Evolutionary conservation across 2,329 filamentous ascomycete genomes (phyloP).

Genomic region (Alternaria arborescens): DNA sequence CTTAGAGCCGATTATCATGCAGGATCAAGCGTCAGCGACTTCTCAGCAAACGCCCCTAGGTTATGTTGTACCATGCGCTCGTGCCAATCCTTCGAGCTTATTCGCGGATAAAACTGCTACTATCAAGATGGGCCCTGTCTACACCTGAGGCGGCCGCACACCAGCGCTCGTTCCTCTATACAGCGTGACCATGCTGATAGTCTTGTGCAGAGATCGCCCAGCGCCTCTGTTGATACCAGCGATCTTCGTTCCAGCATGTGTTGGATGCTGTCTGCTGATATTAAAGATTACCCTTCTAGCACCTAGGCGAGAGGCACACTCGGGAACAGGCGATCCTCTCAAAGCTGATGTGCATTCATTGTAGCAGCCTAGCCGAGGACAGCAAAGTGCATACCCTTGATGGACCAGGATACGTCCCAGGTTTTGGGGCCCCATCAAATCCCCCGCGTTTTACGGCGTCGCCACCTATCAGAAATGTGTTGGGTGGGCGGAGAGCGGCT

Average conservation of each 20-base stretch:
- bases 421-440: slow-evolving; percentile 14
- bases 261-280: slow-evolving; percentile 5
- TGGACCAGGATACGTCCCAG: slow-evolving; percentile 7
- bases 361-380: slow-evolving; percentile 12
- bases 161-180: background rate
- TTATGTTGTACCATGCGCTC: slow-evolving; percentile 5
- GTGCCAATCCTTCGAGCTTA: background rate
- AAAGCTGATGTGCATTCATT: background rate
- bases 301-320: background rate
- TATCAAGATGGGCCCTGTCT: background rate
- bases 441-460: slow-evolving; percentile 8
- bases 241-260: background rate
- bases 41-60: slow-evolving; percentile 8
- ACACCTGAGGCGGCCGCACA: background rate
- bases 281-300: background rate
- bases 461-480: slow-evolving; percentile 5
- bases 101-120: slow-evolving; percentile 8
- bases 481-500: background rate
- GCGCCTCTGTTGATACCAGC: background rate
- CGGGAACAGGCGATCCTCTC: background rate
- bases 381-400: slow-evolving; percentile 13
- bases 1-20: slow-evolving; percentile 2
- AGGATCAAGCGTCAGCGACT: background rate
- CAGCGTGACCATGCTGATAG: background rate
- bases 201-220: slow-evolving; percentile 3